These are phyloP conservation scores for Skeletonema potamos DNA, from an alignment of 108 stramenopile species.

Conservation along the genomic window DNA sequence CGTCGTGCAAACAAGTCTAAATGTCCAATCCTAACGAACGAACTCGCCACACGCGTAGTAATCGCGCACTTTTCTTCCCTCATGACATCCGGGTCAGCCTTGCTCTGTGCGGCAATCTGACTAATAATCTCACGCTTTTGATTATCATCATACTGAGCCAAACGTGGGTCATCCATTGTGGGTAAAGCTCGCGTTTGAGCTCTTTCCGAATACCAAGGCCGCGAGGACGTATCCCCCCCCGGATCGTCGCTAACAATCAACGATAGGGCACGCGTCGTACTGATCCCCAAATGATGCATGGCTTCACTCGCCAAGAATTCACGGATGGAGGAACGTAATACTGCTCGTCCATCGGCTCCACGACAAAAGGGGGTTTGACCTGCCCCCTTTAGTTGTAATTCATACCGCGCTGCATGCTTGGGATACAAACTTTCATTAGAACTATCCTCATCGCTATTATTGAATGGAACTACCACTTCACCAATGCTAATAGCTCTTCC, in stretches of 20 bases:
- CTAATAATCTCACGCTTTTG: constrained; percentile 63
- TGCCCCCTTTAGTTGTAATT: constrained; percentile 96
- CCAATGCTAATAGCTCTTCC: constrained; percentile 83
- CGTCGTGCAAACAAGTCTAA: constrained; percentile 81
- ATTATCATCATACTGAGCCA: constrained; percentile 58
- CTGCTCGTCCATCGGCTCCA: constrained; percentile 94
- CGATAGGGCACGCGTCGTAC: constrained; percentile 87
- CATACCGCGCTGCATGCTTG: constrained; percentile 47
- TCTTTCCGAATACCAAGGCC: constrained; percentile 77
- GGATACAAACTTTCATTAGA: constrained; percentile 14
- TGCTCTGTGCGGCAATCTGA: constrained; percentile 54
- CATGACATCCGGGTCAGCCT: constrained; percentile 79
- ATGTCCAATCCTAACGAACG: constrained; percentile 87
- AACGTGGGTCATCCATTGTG: constrained; percentile 66
- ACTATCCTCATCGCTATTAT: background rate
- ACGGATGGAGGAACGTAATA: constrained; percentile 89
- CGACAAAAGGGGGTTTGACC: constrained; percentile 96
- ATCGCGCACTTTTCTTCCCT: constrained; percentile 85
- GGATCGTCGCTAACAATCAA: constrained; percentile 60
- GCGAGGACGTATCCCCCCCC: constrained; percentile 48
- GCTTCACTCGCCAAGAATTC: constrained; percentile 96
- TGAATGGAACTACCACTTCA: constrained; percentile 49
- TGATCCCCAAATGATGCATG: constrained; percentile 91
- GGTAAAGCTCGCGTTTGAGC: constrained; percentile 38
- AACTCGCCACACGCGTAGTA: constrained; percentile 75